Evolutionary conservation across 2,329 filamentous ascomycete species (phyloP).

Genomic region (Diaporthe aspalathi): DNA sequence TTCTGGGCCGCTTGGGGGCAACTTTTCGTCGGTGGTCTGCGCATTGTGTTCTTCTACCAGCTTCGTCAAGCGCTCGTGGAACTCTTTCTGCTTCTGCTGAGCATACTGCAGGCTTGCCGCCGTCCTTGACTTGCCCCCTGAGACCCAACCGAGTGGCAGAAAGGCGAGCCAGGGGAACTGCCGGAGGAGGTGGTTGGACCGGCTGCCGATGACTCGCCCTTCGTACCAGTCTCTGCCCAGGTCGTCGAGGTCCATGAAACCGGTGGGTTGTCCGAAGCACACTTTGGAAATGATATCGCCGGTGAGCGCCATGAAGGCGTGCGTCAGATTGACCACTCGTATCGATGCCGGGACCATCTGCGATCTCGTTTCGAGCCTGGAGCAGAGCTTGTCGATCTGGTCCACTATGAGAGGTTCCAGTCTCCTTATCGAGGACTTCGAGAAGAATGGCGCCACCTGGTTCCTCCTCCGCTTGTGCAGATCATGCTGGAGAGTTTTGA

Average conservation of each 20-base stretch:
- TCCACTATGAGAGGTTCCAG: slow-evolving; percentile 3
- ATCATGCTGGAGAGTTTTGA: slow-evolving; percentile 4
- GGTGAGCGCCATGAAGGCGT: slow-evolving; percentile 10
- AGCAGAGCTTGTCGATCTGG: slow-evolving; percentile 1
- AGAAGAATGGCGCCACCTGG: slow-evolving; percentile 9
- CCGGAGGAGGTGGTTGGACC: slow-evolving; percentile 8
- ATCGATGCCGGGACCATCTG: not conserved
- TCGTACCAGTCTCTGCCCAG: slow-evolving; percentile 16
- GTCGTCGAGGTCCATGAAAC: slow-evolving; percentile 1
- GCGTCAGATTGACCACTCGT: slow-evolving; percentile 6
- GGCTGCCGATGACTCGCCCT: not conserved
- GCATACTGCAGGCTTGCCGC: slow-evolving; percentile 1
- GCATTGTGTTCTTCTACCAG: not conserved
- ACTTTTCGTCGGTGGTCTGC: not conserved
- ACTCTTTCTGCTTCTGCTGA: slow-evolving; percentile 16
- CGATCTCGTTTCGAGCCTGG: slow-evolving; percentile 6
- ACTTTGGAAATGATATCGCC: slow-evolving; percentile 16
- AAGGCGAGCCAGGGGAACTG: slow-evolving; percentile 14
- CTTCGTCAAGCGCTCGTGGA: not conserved
- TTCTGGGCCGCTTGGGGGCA: not conserved
- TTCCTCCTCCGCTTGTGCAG: slow-evolving; percentile 1
- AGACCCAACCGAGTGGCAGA: not conserved
- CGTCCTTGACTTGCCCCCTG: not conserved
- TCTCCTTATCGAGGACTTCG: slow-evolving; percentile 10
- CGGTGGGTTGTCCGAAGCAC: not conserved